phyloP scores from a whole-genome alignment of 345 rosid species.

The Acer saccharum region DNA sequence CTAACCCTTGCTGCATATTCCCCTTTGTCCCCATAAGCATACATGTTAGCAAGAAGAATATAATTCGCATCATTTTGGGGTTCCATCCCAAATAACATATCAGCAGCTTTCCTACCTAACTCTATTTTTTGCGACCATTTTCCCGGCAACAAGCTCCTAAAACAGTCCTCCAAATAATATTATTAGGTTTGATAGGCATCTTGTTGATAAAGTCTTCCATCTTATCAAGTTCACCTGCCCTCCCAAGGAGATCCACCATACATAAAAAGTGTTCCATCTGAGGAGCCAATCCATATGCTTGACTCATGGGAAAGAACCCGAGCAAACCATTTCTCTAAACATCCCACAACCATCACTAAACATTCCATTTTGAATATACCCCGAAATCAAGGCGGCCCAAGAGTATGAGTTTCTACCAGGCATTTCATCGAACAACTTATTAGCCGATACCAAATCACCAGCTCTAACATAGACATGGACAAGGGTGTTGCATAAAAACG shows the following conservation, averaged over 20 bases:
- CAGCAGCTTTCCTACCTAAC: conserved; percentile 75
- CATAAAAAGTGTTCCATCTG: conserved; percentile 82
- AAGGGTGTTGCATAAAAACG: conserved; percentile 68
- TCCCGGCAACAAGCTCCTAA: conserved; percentile 60
- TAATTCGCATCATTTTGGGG: conserved; percentile 87
- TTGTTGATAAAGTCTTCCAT: conserved; percentile 48
- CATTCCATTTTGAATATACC: conserved; percentile 39
- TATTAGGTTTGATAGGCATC: no score
- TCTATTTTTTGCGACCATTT: conserved; percentile 60
- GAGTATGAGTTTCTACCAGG: conserved; percentile 60
- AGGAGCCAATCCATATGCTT: conserved; percentile 53
- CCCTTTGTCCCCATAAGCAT: conserved; percentile 83
- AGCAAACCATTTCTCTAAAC: conserved; percentile 57
- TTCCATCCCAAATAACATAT: conserved; percentile 71
- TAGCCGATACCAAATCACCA: conserved; percentile 53
- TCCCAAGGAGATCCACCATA: conserved; percentile 89
- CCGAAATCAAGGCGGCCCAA: conserved; percentile 72
- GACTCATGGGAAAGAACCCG: conserved; percentile 60
- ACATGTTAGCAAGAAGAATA: conserved; percentile 89
- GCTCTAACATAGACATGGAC: conserved; percentile 48
- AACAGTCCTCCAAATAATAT: no score
- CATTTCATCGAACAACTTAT: conserved; percentile 80
- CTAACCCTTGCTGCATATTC: conserved; percentile 71
- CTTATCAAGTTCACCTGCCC: conserved; percentile 80
- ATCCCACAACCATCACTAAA: conserved; percentile 49